A percentile compares a stretch with the other conserved stretches of the same genome.
Evolutionary conservation across 2,329 filamentous ascomycete genomes (phyloP).

Genomic region (Trichoderma koningii): DNA sequence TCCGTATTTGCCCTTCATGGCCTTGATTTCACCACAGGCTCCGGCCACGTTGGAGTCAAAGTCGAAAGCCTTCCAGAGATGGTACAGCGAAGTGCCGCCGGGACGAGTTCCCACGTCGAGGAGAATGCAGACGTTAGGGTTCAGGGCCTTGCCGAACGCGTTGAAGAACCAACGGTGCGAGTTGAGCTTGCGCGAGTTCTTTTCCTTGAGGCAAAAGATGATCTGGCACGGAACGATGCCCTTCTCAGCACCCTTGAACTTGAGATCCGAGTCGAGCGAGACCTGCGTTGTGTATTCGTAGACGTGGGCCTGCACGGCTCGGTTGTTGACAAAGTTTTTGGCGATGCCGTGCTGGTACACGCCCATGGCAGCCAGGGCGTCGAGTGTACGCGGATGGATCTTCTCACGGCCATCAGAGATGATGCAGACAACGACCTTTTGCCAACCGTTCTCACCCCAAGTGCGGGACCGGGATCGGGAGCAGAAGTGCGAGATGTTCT

Average conservation of each 20-base stretch:
- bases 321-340: constrained; percentile 96
- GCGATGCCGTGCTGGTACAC: constrained; percentile 98
- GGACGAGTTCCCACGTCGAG: constrained; percentile 96
- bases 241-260: constrained; percentile 99
- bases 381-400: constrained; percentile 89
- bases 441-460: constrained; percentile 97
- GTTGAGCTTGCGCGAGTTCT: constrained; percentile 97
- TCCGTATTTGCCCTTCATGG: constrained; percentile 86
- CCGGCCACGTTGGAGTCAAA: constrained; percentile 96
- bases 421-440: constrained; percentile 98
- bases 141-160: constrained; percentile 87
- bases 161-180: constrained; percentile 99
- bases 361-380: constrained; percentile 93
- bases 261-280: constrained; percentile 89
- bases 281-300: constrained; percentile 99
- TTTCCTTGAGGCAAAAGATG: constrained; percentile 97
- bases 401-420: constrained; percentile 89
- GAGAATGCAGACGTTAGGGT: constrained; percentile 94
- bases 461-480: constrained; percentile 87
- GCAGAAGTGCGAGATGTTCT: constrained; percentile 97
- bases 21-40: constrained; percentile 96
- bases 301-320: constrained; percentile 92
- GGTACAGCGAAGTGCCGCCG: constrained; percentile 86
- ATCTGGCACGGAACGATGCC: constrained; percentile 97
- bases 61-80: constrained; percentile 98